phyloP scores from a whole-genome alignment of 2,329 filamentous ascomycete species.

The Ceratocystiopsis sp. region DNA sequence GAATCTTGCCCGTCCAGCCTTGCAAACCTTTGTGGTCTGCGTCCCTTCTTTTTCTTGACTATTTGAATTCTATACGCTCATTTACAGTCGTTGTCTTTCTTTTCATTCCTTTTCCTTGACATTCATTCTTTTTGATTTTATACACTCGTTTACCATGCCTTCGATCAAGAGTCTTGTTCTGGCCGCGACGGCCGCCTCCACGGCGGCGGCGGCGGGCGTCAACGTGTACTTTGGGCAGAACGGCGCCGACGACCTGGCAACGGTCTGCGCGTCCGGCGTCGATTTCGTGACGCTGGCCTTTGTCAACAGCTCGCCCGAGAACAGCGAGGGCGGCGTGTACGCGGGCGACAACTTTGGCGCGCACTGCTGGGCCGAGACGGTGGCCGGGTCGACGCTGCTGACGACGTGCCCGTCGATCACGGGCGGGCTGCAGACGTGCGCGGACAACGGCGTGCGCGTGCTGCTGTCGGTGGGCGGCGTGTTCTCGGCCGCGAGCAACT shows the following conservation, averaged over 20 bases:
- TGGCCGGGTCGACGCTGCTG: constrained; percentile 17
- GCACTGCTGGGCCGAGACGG: constrained; percentile 19
- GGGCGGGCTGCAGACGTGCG: constrained; percentile 28
- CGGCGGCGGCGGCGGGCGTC: constrained; percentile 10
- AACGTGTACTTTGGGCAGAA: constrained; percentile 19
- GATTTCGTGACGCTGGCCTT: constrained; percentile 24
- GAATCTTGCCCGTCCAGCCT: not conserved
- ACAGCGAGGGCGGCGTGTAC: constrained; percentile 16
- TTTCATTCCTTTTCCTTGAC: constrained; percentile 1
- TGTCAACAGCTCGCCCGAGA: constrained; percentile 21
- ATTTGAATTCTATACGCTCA: constrained; percentile 1
- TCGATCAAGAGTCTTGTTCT: constrained; percentile 12
- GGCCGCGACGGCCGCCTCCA: constrained; percentile 11
- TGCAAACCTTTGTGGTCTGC: constrained; percentile 10
- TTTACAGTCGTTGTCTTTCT: not conserved
- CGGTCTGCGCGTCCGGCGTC: constrained; percentile 18
- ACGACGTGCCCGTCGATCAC: constrained; percentile 17
- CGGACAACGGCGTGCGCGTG: constrained; percentile 42
- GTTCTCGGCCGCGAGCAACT: constrained; percentile 15
- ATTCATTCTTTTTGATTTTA: not conserved
- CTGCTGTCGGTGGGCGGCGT: constrained; percentile 46
- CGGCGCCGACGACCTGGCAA: constrained; percentile 11
- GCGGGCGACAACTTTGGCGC: constrained; percentile 22
- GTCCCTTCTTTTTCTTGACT: constrained; percentile 10
- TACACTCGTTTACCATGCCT: constrained; percentile 1